These are phyloP conservation scores for Phytophthora pinifolia DNA, from an alignment of 352 stramenopile species.

Conservation along the genomic window DNA sequence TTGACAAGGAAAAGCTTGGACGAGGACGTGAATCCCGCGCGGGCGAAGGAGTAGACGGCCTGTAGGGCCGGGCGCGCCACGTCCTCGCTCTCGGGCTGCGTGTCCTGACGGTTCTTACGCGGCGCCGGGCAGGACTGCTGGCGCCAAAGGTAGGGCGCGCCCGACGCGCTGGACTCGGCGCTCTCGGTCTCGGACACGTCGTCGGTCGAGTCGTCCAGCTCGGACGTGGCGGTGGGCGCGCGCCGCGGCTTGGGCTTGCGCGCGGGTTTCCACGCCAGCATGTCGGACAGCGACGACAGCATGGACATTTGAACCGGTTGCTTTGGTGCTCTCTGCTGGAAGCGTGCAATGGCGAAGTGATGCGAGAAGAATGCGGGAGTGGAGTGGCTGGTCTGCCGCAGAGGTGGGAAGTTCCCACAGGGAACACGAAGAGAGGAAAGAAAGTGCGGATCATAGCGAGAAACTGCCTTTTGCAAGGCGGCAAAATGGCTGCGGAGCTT, in stretches of 20 bases:
- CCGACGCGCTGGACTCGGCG: constrained; percentile 34
- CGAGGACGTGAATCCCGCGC: constrained; percentile 39
- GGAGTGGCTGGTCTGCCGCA: constrained; percentile 15
- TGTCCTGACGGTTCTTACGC: constrained; percentile 20
- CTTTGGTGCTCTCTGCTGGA: constrained; percentile 9
- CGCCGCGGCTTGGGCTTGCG: constrained; percentile 22
- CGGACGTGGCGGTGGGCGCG: constrained; percentile 45
- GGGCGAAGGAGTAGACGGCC: constrained; percentile 57
- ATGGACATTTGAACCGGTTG: constrained; percentile 8
- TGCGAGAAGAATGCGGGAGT: background rate
- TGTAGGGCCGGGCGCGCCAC: constrained; percentile 23
- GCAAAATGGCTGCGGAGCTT: constrained; percentile 10
- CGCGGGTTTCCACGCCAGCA: constrained; percentile 39
- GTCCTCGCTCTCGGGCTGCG: constrained; percentile 30
- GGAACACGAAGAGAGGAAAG: constrained; percentile 27
- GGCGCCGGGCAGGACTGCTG: constrained; percentile 32
- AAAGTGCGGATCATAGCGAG: constrained; percentile 2
- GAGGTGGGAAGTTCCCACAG: too few relatives aligned
- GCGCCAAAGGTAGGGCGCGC: constrained; percentile 16
- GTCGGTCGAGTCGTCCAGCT: constrained; percentile 40
- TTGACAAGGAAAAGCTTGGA: constrained; percentile 59
- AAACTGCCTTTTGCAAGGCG: constrained; percentile 17
- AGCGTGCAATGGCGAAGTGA: constrained; percentile 24
- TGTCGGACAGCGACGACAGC: constrained; percentile 35
- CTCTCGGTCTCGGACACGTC: constrained; percentile 66